These are phyloP conservation scores for Metschnikowia baotianmanensis DNA, from an alignment of 805 yeast genomes.

Conservation along the genomic window DNA sequence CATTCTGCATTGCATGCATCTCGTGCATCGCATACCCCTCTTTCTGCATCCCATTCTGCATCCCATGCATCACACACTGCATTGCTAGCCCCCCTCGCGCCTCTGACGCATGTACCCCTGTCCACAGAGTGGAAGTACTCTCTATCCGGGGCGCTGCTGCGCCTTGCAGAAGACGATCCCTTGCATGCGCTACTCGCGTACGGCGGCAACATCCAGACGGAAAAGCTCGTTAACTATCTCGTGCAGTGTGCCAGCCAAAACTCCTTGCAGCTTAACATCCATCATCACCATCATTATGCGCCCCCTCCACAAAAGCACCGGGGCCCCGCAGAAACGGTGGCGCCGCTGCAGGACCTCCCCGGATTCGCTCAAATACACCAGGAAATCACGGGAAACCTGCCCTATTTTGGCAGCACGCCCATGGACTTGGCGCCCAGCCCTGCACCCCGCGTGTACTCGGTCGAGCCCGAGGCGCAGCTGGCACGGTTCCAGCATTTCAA, in stretches of 20 bases:
- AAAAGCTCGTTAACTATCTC: slow-evolving; percentile 54
- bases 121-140: slow-evolving; percentile 65
- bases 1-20: too few species aligned
- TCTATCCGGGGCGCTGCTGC: slow-evolving; percentile 35
- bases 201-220: slow-evolving; percentile 51
- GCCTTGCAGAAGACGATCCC: slow-evolving; percentile 19
- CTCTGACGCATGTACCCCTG: too few species aligned
- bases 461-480: slow-evolving; percentile 19
- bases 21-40: too few species aligned
- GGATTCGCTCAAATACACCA: slow-evolving; percentile 7
- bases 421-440: background rate
- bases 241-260: slow-evolving; percentile 59
- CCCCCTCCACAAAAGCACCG: too few species aligned
- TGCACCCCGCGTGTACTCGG: background rate
- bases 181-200: slow-evolving; percentile 24
- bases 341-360: slow-evolving; percentile 5
- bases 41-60: too few species aligned
- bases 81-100: too few species aligned
- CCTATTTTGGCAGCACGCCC: background rate
- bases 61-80: too few species aligned
- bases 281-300: slow-evolving; percentile 77
- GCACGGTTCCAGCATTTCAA: slow-evolving; percentile 59
- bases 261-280: slow-evolving; percentile 63
- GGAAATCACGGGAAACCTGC: slow-evolving; percentile 7
- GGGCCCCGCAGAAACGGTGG: background rate